Evolutionary conservation across 257 asterid species (phyloP).

Genomic region (Fraxinus quadrangulata): DNA sequence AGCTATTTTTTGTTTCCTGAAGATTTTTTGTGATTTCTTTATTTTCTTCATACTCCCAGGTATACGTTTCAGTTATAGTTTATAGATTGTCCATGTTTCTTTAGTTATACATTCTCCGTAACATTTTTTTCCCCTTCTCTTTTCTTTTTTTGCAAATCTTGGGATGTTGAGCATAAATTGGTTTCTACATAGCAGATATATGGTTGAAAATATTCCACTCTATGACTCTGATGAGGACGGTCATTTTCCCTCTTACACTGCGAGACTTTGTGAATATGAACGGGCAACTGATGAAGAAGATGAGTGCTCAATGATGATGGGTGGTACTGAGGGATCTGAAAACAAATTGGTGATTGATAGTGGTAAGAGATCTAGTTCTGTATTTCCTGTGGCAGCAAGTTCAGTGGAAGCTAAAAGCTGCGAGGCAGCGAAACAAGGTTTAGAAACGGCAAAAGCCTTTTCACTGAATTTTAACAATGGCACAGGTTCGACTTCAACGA

Average conservation of each 20-base stretch:
- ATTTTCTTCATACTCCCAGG: neutral
- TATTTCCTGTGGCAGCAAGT: slow-evolving; percentile 29
- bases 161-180: slow-evolving; percentile 17
- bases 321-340: slow-evolving; percentile 35
- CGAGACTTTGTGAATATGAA: slow-evolving; percentile 36
- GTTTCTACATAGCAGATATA: slow-evolving; percentile 55
- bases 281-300: slow-evolving; percentile 15
- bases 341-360: slow-evolving; percentile 30
- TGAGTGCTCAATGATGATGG: slow-evolving; percentile 30
- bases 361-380: slow-evolving; percentile 26
- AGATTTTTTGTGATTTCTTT: too few relatives aligned
- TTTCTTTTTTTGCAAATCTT: neutral
- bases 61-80: too few relatives aligned
- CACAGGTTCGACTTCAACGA: slow-evolving; percentile 51
- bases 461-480: slow-evolving; percentile 34
- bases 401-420: slow-evolving; percentile 39
- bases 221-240: slow-evolving; percentile 96
- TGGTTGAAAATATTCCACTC: slow-evolving; percentile 80
- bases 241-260: slow-evolving; percentile 39
- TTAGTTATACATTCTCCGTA: neutral
- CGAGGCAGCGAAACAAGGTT: slow-evolving; percentile 23
- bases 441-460: slow-evolving; percentile 26
- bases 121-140: neutral
- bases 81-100: too few relatives aligned
- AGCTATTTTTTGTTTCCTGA: neutral